These are phyloP conservation scores for Baudoinia panamericana DNA, from an alignment of 495 filamentous ascomycete genomes.

Conservation along the genomic window DNA sequence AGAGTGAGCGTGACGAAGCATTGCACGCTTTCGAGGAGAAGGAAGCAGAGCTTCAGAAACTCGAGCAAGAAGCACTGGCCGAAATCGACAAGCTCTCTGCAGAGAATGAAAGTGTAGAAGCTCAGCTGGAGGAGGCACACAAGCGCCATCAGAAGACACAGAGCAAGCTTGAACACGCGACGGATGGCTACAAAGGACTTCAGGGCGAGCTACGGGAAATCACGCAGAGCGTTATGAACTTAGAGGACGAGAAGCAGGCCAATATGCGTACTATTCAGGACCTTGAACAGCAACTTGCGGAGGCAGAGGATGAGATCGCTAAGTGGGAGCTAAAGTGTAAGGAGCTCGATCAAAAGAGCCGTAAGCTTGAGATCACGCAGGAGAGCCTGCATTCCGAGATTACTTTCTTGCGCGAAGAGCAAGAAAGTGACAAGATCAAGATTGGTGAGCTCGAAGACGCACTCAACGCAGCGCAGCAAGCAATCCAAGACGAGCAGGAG, in stretches of 20 bases:
- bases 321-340: constrained; percentile 47
- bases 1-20: constrained; percentile 77
- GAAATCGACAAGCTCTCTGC: constrained; percentile 73
- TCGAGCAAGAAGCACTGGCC: constrained; percentile 67
- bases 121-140: constrained; percentile 14
- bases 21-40: constrained; percentile 63
- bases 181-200: constrained; percentile 70
- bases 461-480: constrained; percentile 58
- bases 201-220: constrained; percentile 85
- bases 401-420: constrained; percentile 88
- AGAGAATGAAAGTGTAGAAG: constrained; percentile 42
- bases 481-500: constrained; percentile 67
- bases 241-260: constrained; percentile 64
- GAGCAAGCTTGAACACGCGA: constrained; percentile 53
- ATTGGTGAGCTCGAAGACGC: constrained; percentile 83
- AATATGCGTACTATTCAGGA: constrained; percentile 27
- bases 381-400: constrained; percentile 90
- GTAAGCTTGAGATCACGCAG: constrained; percentile 74
- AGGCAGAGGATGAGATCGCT: constrained; percentile 35
- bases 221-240: constrained; percentile 65
- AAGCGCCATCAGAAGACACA: constrained; percentile 37
- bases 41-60: constrained; percentile 64
- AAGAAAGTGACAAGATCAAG: constrained; percentile 94
- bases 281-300: constrained; percentile 29
- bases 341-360: constrained; percentile 65